A percentile compares a stretch with the other conserved stretches of the same genome.
Evolutionary conservation across 306 rosid genomes (phyloP).

Genomic region (Castanea sativa): DNA sequence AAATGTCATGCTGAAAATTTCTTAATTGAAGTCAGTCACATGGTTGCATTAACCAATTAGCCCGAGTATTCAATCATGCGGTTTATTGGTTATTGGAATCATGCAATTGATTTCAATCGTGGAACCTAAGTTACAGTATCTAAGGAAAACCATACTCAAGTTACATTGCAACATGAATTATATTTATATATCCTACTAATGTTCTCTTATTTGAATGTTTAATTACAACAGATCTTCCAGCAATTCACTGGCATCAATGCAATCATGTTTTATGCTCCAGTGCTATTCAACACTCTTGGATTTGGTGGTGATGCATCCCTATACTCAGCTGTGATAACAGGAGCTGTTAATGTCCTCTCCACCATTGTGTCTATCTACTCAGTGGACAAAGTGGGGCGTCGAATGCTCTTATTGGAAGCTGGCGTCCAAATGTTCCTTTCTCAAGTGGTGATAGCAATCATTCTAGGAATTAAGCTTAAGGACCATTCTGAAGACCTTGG

Average conservation of each 20-base stretch:
- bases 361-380: slow-evolving; percentile 68
- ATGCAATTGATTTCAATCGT: no score
- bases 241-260: slow-evolving; percentile 95
- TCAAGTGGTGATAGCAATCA: slow-evolving; percentile 55
- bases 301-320: slow-evolving; percentile 67
- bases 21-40: no score
- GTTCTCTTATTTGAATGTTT: neutral
- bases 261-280: slow-evolving; percentile 88
- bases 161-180: neutral
- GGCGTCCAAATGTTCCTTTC: slow-evolving; percentile 76
- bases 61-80: no score
- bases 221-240: slow-evolving; percentile 64
- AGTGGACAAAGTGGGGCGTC: slow-evolving; percentile 70
- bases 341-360: slow-evolving; percentile 66
- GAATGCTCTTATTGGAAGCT: slow-evolving; percentile 63
- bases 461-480: slow-evolving; percentile 57
- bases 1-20: no score
- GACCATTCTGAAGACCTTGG: slow-evolving; percentile 35
- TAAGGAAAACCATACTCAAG: no score
- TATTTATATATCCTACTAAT: neutral
- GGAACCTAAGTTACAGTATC: no score
- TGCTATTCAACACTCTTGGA: slow-evolving; percentile 66
- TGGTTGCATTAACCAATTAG: no score
- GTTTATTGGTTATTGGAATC: no score
- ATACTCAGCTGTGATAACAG: slow-evolving; percentile 72